Conservation (phyloP, 2,329 filamentous ascomycete species). For the Plenodomus biglobosus region DNA sequence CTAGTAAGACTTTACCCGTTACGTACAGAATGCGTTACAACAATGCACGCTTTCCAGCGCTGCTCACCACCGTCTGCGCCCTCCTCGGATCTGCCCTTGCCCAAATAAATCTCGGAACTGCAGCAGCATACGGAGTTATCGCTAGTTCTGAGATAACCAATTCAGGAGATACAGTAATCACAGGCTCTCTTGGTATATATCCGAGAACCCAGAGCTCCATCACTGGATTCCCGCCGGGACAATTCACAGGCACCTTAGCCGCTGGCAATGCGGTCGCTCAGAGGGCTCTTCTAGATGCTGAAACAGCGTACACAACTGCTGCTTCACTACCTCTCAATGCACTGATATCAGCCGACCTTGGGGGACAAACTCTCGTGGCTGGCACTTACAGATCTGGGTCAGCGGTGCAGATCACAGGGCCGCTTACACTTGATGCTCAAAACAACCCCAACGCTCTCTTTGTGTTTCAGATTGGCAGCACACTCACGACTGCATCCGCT, state of each 20-base stretch:
- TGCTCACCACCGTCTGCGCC: neutral
- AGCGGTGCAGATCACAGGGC: slow-evolving; percentile 7
- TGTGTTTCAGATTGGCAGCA: slow-evolving; percentile 14
- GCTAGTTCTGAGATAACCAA: slow-evolving; percentile 2
- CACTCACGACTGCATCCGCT: slow-evolving; percentile 8
- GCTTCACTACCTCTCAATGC: neutral
- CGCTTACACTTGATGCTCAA: slow-evolving; percentile 11
- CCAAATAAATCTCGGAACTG: slow-evolving; percentile 5
- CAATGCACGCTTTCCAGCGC: neutral
- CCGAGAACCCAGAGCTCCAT: slow-evolving; percentile 1
- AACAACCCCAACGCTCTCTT: slow-evolving; percentile 10
- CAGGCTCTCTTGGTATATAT: slow-evolving; percentile 4
- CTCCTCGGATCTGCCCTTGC: neutral
- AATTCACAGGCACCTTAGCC: slow-evolving; percentile 1
- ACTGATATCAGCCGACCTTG: neutral
- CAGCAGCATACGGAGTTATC: slow-evolving; percentile 1
- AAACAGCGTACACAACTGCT: neutral
- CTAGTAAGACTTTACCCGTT: no score
- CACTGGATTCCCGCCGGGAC: slow-evolving; percentile 9
- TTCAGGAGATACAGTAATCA: neutral
- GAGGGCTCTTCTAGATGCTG: slow-evolving; percentile 3
- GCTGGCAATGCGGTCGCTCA: slow-evolving; percentile 1
- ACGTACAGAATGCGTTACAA: neutral
- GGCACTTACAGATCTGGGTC: slow-evolving; percentile 6
- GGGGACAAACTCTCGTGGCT: slow-evolving; percentile 1